These are phyloP conservation scores for Plasmopara halstedii DNA, from an alignment of 352 stramenopile species.

Conservation along the genomic window DNA sequence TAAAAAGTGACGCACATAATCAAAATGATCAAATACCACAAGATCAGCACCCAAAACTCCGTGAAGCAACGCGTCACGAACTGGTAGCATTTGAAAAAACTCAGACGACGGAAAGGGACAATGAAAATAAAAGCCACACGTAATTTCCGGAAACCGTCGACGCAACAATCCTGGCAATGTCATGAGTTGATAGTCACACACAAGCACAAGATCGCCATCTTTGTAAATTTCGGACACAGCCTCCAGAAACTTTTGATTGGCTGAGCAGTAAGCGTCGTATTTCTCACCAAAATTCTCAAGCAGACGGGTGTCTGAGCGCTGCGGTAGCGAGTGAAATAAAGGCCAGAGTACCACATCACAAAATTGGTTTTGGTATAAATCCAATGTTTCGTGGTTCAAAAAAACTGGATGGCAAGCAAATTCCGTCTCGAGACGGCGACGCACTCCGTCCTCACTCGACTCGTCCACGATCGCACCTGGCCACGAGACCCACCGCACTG, in stretches of 20 bases:
- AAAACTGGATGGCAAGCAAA: constrained; percentile 84
- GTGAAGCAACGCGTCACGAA: constrained; percentile 65
- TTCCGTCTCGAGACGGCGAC: constrained; percentile 69
- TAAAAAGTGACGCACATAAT: constrained; percentile 85
- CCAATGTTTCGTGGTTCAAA: constrained; percentile 58
- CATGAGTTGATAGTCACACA: constrained; percentile 89
- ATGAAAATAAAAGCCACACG: constrained; percentile 86
- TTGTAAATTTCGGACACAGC: constrained; percentile 75
- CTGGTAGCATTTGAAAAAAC: constrained; percentile 87
- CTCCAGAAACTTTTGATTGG: constrained; percentile 84
- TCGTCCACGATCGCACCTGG: constrained; percentile 72
- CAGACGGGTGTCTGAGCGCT: constrained; percentile 57
- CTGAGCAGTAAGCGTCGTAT: constrained; percentile 83
- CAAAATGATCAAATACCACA: constrained; percentile 86
- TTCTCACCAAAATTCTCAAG: constrained; percentile 82
- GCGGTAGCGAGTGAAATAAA: constrained; percentile 85
- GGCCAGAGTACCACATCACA: constrained; percentile 88
- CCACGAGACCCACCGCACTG: constrained; percentile 89
- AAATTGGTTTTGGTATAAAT: constrained; percentile 86
- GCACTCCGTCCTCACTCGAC: constrained; percentile 66
- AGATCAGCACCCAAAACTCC: constrained; percentile 81
- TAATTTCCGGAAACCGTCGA: constrained; percentile 65
- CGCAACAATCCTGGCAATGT: constrained; percentile 66
- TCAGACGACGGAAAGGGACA: constrained; percentile 86
- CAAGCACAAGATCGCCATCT: constrained; percentile 79